Base-by-base conservation (phyloP, 768 basidiomycete genomes). In the Agrocybe chaxingu region DNA sequence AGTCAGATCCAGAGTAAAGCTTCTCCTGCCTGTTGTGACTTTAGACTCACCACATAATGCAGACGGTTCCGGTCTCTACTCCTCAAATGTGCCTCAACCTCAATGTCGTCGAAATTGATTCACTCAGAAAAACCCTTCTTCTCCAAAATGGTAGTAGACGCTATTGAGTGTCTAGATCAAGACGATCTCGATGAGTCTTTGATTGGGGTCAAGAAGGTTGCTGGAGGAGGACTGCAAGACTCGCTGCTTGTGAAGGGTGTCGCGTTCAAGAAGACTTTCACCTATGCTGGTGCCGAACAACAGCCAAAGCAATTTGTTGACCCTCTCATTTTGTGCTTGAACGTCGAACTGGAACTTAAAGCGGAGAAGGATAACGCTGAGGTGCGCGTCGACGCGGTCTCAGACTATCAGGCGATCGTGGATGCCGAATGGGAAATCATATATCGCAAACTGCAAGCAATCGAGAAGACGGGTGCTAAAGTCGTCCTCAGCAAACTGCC, bases 391-490 rank as follows among this genome's bases (percentile, higher is more conserved):
- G 93, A 98, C 62, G 87, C 89, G 11, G 96, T 99, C 19, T 87
- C 93, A 12, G 97, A 99, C 64, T 99, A 99, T 65, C 97, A 99
- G 70, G 94, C 96, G 4, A 98, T 99, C 62, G 97, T 99, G 47
- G 94, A 99, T 66, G 97, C 97, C 8, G 97, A 99, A 66, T 99
- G 97, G 97, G 91, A 96, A 61, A 98, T 99, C 69, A 99, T 99
- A 62, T 98, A 96, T 73, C 83, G 89, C 58, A 99, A 99, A 70
- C 77, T 99, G 11, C 88, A 96, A 60, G 92, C 93, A 3, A 97
- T 98, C 64, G 91, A 92, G 61, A 86, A 89, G 62, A 97, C 95
- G 2, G 97, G 96, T 36, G 97, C 97, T 29, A 95, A 95, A 66
- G 92, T 99, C 55, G 94, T 99, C 34, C 78, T 99, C 57, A 97